Evolutionary conservation across 257 asterid genomes (phyloP).

Genomic region (Nicotiana tomentosiformis): DNA sequence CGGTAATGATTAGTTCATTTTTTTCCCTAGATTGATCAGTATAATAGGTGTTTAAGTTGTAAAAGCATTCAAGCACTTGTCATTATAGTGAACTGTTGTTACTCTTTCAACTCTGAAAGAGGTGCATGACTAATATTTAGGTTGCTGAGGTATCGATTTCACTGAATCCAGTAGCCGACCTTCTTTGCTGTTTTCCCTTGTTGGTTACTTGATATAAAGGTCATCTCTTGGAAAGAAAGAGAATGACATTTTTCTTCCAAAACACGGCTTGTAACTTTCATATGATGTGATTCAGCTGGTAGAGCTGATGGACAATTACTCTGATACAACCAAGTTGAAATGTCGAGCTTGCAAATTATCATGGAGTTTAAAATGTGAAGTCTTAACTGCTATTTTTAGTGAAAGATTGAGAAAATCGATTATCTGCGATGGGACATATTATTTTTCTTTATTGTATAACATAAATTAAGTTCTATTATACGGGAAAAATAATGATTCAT

Average conservation of each 20-base stretch:
- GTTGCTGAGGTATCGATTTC: too few relatives aligned
- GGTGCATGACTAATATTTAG: too few relatives aligned
- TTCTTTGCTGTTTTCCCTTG: too few relatives aligned
- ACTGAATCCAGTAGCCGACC: too few relatives aligned
- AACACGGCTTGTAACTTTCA: background rate
- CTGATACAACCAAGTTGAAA: background rate
- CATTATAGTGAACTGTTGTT: too few relatives aligned
- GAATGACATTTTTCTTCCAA: background rate
- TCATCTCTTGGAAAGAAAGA: background rate
- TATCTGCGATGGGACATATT: background rate
- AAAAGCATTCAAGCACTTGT: too few relatives aligned
- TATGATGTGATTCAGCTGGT: background rate
- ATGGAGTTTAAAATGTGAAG: background rate
- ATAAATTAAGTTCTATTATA: background rate
- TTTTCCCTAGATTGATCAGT: too few relatives aligned
- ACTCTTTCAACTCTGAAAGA: too few relatives aligned
- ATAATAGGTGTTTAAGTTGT: too few relatives aligned
- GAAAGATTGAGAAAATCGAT: background rate
- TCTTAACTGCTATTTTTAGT: background rate
- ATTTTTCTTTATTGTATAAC: background rate
- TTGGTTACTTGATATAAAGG: background rate
- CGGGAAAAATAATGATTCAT: background rate
- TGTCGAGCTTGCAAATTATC: background rate
- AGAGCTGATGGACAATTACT: background rate
- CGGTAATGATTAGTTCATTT: too few relatives aligned